A percentile compares a stretch with the other conserved stretches of the same genome.
Conservation (phyloP, 495 filamentous ascomycete genomes). For the Podospora anserina region DNA sequence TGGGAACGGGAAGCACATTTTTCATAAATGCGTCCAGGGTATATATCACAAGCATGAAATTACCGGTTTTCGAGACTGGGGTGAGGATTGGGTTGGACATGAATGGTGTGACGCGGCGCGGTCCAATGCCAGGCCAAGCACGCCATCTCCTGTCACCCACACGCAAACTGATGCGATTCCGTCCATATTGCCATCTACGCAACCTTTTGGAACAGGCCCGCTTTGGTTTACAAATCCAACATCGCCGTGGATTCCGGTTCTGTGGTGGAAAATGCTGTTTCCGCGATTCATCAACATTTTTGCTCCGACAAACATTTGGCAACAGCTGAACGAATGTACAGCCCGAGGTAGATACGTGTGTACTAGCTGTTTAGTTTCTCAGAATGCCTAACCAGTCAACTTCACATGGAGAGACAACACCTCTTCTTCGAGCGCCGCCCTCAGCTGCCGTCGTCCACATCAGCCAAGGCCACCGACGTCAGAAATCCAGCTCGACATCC, state of each 20-base stretch:
- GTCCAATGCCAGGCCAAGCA: constrained; percentile 8
- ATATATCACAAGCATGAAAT: neutral
- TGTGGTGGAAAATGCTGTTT: neutral
- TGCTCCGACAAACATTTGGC: neutral
- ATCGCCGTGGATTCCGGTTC: neutral
- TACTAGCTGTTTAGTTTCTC: neutral
- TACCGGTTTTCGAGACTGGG: no score
- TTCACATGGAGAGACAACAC: constrained; percentile 1
- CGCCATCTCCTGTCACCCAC: neutral
- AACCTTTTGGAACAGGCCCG: no score
- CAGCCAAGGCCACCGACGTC: neutral
- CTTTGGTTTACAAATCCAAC: neutral
- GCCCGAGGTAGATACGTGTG: neutral
- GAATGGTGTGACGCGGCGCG: neutral
- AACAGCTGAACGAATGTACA: neutral
- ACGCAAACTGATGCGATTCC: constrained; percentile 12
- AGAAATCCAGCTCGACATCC: neutral
- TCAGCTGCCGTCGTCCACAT: neutral
- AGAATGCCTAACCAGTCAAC: neutral
- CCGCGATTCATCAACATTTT: neutral
- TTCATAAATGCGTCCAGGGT: neutral
- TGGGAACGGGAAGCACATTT: neutral
- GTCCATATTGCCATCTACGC: neutral
- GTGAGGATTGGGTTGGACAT: neutral
- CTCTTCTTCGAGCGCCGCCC: neutral